Evolutionary conservation across 2,329 filamentous ascomycete genomes (phyloP).

Genomic region (Fusarium siculi): DNA sequence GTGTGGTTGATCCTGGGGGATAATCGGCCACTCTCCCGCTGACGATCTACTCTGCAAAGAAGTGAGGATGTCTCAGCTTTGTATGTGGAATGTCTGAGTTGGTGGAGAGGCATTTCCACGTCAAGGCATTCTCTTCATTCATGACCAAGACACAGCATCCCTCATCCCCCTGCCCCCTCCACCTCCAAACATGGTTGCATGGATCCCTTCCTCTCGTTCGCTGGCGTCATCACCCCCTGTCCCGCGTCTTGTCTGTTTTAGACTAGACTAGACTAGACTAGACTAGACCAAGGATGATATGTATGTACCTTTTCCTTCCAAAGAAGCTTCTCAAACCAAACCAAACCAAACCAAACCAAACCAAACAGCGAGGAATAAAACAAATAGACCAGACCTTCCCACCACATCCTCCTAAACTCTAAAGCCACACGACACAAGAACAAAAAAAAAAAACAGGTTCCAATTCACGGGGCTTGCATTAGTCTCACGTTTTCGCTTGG

Average conservation of each 20-base stretch:
- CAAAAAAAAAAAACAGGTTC: neutral
- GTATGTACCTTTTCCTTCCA: neutral
- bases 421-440: neutral
- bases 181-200: neutral
- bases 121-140: slow-evolving; percentile 17
- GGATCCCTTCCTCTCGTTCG: slow-evolving; percentile 8
- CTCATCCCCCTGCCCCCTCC: neutral
- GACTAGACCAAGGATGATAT: neutral
- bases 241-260: slow-evolving; percentile 8
- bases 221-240: slow-evolving; percentile 21
- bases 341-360: slow-evolving; percentile 7
- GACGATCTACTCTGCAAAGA: neutral
- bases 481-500: slow-evolving; percentile 10
- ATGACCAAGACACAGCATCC: neutral
- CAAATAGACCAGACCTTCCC: slow-evolving; percentile 2
- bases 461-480: slow-evolving; percentile 7
- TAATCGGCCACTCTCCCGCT: slow-evolving; percentile 29
- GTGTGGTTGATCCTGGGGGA: slow-evolving; percentile 5
- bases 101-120: neutral
- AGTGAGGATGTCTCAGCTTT: neutral
- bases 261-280: too few species aligned
- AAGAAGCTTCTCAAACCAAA: slow-evolving; percentile 25
- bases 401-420: neutral
- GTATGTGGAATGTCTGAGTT: neutral
- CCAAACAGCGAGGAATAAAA: slow-evolving; percentile 2